Conservation (phyloP, 495 filamentous ascomycete genomes). For the Lasiosphaeris hirsuta region DNA sequence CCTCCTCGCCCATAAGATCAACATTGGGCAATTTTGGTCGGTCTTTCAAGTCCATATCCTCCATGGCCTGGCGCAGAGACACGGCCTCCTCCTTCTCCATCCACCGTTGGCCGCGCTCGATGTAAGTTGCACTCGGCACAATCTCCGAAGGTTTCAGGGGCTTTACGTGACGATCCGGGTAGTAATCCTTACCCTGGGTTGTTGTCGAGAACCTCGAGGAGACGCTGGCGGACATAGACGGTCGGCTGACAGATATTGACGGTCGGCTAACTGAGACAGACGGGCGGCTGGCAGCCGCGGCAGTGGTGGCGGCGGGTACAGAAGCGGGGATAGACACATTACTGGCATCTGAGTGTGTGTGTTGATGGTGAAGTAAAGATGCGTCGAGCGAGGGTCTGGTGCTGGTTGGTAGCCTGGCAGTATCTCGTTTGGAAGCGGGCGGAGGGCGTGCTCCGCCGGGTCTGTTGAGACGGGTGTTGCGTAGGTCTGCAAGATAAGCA, state of each 20-base stretch:
- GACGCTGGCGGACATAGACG: conserved; percentile 36
- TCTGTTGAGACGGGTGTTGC: conserved; percentile 70
- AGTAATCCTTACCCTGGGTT: conserved; percentile 42
- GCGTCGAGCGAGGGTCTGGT: conserved; percentile 43
- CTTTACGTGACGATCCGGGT: conserved; percentile 35
- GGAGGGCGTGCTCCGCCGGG: conserved; percentile 78
- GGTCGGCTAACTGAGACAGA: conserved; percentile 31
- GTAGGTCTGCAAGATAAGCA: conserved; percentile 74
- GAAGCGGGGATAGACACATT: neutral
- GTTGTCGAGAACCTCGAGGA: conserved; percentile 40
- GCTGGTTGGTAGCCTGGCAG: conserved; percentile 22
- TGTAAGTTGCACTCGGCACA: conserved; percentile 62
- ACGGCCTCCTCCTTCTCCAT: conserved; percentile 84
- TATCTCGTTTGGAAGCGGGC: conserved; percentile 45
- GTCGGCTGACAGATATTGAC: conserved; percentile 26
- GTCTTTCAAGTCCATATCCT: conserved; percentile 58
- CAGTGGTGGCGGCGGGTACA: conserved; percentile 5
- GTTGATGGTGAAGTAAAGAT: conserved; percentile 34
- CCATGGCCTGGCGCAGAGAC: conserved; percentile 72
- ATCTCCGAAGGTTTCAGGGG: conserved; percentile 49
- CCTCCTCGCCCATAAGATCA: conserved; percentile 21
- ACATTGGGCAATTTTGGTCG: conserved; percentile 21
- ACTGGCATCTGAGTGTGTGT: conserved; percentile 29
- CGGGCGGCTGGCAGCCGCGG: conserved; percentile 27
- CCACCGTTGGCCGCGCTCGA: conserved; percentile 74